Base-by-base conservation (phyloP, 1,284 basidiomycete species). In the Irpex rosettiformis region DNA sequence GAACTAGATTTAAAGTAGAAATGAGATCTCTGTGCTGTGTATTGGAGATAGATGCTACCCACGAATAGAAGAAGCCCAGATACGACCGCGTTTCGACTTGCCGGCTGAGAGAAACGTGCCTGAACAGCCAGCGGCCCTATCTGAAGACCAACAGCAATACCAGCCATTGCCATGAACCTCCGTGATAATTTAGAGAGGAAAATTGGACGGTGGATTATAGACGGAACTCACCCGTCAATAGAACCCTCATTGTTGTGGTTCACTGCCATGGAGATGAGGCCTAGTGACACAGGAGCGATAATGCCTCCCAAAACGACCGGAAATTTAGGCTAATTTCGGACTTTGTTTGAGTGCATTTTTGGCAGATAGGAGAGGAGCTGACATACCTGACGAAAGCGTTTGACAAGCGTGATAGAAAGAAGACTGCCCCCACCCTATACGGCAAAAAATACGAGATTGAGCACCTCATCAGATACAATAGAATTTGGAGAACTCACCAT, bases 131-230 rank as follows among this genome's bases (percentile, higher is more conserved):
- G 60, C 2, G 80, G 73, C 1, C 74, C 75, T 7, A 75, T 72
- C 5, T 64, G 68, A 53, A 81, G 37, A 16, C 80, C 79, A 7
- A 77, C 73, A n/a, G 76, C 79, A 1, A 74, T 71, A 48, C 80
- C 80, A 0, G 71, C 65, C 71, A 82, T 69, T 4, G 69, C 74
- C 69, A 82, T 73, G 64, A 80, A 81, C 5, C 78, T n/a, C n/a
- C 79, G 51, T 28, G 24, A 7, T 8, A 16, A 16, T 37, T 37
- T 33, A 33, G 27, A 22, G 16, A 21, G 21, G 28, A 56, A 16
- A 54, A n/a, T 47, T 27, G 42, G n/a, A 5, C 7, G 13, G 22
- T 4, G 16, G 7, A 45, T 11, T 54, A 25, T 16, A n/a, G 10
- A 30, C 13, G 22, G 42, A 10, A 49, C 70, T 11, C 58, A 77